Base-by-base conservation (phyloP, 805 yeast species). In the Hanseniaspora singularis region DNA sequence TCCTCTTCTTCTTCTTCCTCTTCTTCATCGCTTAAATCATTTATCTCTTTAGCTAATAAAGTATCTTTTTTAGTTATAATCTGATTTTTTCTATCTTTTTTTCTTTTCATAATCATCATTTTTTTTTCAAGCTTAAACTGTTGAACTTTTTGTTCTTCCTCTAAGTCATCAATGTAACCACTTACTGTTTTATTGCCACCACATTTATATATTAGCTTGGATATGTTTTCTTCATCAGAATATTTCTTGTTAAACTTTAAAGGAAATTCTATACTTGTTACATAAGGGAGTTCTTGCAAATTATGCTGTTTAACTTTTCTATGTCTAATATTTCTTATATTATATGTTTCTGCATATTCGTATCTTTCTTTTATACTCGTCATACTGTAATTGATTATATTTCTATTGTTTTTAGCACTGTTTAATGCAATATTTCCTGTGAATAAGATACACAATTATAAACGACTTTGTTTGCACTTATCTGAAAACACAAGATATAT, bases 191-290 rank as follows among this genome's bases (percentile, higher is more conserved):
- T 34, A 24, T 44, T 44, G 10, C 89, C 92, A 7, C 92, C 92
- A 45, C 82, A 72, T 76, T 81, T 74, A 5, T 62, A 60, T 10
- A 87, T 61, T 0, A 95, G 95, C 40, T 68, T 71, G 16, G 69
- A 71, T 0, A 73, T 64, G 57, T 87, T 71, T 32, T 70, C 52
- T n/a, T 50, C 57, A 10, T 51, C 47, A 3, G 55, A 27, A 12
- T 58, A 68, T 7, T 88, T 88, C 15, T 39, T 9, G 19, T 40
- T 47, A 38, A 41, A 47, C 18, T 71, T 68, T 26, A 86, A 63
- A 0, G 96, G 96, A 50, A 81, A 70, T 57, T 88, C 96, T 15
- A 88, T 72, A 2, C 88, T 73, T 4, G 82, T 70, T 20, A 77
- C 76, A 54, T 78, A 77, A 8, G 94, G 92, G 1, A 83, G 69